Evolutionary conservation across 176 grass and related monocot species (phyloP).

Genomic region (Neostapfia colusana): DNA sequence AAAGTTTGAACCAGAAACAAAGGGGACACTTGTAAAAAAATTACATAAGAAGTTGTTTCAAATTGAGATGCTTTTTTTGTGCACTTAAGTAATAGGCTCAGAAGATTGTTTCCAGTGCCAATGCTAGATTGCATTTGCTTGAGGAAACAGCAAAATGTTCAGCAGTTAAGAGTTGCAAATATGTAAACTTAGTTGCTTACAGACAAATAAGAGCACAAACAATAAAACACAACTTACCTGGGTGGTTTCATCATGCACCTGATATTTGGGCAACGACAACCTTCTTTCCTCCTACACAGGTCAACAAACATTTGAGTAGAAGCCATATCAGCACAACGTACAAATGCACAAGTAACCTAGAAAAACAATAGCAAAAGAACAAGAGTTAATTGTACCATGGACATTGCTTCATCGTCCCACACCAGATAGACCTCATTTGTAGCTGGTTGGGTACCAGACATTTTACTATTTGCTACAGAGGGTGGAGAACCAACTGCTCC

Average conservation of each 20-base stretch:
- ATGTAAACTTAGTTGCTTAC: neutral
- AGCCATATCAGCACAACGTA: constrained; percentile 8
- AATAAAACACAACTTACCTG: constrained; percentile 87
- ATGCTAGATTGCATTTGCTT: neutral
- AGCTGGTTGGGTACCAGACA: constrained; percentile 51
- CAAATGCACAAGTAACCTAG: neutral
- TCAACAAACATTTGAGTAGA: constrained; percentile 27
- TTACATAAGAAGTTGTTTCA: neutral
- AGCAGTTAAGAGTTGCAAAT: neutral
- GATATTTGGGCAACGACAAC: constrained; percentile 73
- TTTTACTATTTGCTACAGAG: constrained; percentile 64
- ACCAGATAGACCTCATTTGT: constrained; percentile 89
- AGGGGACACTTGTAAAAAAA: neutral
- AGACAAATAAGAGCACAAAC: constrained; percentile 45
- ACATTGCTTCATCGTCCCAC: constrained; percentile 99
- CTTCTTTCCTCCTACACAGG: constrained; percentile 93
- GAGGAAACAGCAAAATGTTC: neutral
- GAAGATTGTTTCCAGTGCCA: neutral
- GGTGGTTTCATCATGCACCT: constrained; percentile 99
- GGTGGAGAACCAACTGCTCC: constrained; percentile 50
- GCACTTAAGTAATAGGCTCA: neutral
- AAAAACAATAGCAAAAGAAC: constrained; percentile 21
- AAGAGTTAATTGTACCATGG: constrained; percentile 65
- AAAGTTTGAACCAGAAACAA: neutral
- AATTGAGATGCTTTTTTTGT: neutral